Evolutionary conservation across 495 filamentous ascomycete genomes (phyloP), one percentile per base, ranked within the genome.

Genomic region (Penicillium lividum): DNA sequence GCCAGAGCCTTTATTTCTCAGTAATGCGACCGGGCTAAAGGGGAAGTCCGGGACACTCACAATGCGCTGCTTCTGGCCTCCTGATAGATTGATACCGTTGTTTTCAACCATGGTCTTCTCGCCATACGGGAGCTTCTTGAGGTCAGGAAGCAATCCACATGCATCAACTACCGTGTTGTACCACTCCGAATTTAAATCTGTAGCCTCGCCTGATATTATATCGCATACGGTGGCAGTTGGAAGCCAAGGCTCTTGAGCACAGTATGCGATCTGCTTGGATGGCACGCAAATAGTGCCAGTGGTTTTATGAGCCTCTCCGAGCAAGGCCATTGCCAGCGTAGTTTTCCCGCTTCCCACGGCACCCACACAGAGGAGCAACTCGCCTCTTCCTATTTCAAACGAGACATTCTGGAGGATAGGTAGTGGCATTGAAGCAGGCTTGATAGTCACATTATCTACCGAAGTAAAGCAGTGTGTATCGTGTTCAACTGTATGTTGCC

Each of bases 31-130:
- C 13, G 8, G 8, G 9, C 4, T 1, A 11, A 11, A 13, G 1
- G 8, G 4, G 9, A 36, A 36, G 33, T 3, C 8, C 0, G 8
- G 13, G 33, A 36, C 1, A 31, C 46, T 29, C 29, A 78, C 76
- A 16, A 85, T 55, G 42, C 83, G 74, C 47, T 82, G 79, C 52
- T 74, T 77, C 63, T 84, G 82, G 1, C 83, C 83, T 8, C 82
- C 83, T 15, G 79, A 82, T 2, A 86, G 64, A 15, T 76, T 81
- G 49, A 81, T 69, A 15, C 83, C 83, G 57, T 77, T 73, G 52
- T 75, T 78, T 3, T 81, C 82, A 53, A 85, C 68, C 28, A 73
- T 59, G 0, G 80, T 79, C 36, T 68, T 54, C 53, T 84, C 82
- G 6, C 79, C 72, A 54, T 70, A 58, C 0, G 72, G 68, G 53